A percentile compares a stretch with the other conserved stretches of the same genome.
These are phyloP conservation scores for Fraxinus velutina DNA, from an alignment of 305 asterid genomes.

Conservation along the genomic window DNA sequence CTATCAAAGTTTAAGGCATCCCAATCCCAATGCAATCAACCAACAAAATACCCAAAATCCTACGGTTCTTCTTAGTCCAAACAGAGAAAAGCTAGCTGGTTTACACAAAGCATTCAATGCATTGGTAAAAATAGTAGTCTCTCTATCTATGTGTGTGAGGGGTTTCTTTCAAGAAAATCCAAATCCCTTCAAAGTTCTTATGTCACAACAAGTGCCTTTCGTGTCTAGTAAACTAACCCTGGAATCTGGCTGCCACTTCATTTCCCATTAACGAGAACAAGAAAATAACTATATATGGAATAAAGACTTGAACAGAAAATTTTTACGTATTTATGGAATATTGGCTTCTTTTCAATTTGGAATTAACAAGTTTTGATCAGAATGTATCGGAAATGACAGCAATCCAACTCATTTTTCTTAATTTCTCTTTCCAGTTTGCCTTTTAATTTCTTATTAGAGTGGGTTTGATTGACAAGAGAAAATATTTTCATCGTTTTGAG, in stretches of 20 bases:
- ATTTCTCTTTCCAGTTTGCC: background rate
- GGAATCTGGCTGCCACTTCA: background rate
- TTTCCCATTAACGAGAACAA: background rate
- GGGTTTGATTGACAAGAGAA: too few species aligned
- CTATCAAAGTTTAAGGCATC: conserved; percentile 27
- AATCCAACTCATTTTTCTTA: background rate
- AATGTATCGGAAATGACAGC: conserved; percentile 30
- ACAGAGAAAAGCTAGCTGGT: conserved; percentile 14
- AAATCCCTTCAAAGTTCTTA: conserved; percentile 21
- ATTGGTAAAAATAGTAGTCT: conserved; percentile 25
- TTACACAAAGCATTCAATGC: conserved; percentile 34
- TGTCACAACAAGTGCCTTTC: conserved; percentile 33
- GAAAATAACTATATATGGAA: background rate
- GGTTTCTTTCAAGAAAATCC: conserved; percentile 34
- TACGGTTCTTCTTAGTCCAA: conserved; percentile 38
- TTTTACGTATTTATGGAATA: conserved; percentile 3
- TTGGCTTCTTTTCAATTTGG: conserved; percentile 10
- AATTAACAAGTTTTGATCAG: conserved; percentile 21
- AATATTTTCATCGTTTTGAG: too few species aligned
- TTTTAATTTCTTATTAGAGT: background rate
- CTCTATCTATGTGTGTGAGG: conserved; percentile 3
- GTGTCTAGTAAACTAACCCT: conserved; percentile 30
- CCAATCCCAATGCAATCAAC: conserved; percentile 41
- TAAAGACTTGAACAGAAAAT: background rate
- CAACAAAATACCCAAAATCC: conserved; percentile 36